These are phyloP conservation scores for Penicillium sp. DNA, from an alignment of 2,329 filamentous ascomycete genomes.

Conservation along the genomic window DNA sequence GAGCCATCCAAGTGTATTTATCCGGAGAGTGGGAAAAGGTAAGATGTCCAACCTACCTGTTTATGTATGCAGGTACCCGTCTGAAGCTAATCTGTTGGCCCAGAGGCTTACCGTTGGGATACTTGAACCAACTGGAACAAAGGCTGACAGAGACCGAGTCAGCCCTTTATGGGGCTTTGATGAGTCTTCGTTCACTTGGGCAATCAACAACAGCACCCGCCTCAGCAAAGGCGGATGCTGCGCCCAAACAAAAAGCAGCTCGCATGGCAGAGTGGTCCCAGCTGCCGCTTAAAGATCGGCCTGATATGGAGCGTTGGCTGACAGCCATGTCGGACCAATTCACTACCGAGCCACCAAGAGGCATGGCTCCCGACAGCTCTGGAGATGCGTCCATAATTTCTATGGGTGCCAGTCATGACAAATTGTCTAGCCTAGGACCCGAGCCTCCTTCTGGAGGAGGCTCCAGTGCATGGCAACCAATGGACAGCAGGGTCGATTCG, in stretches of 20 bases:
- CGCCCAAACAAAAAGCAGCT: conserved; percentile 16
- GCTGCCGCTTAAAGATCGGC: conserved; percentile 19
- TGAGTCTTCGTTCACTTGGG: conserved; percentile 14
- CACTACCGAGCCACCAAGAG: conserved; percentile 3
- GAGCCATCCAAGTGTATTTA: conserved; percentile 22
- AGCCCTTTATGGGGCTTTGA: conserved; percentile 23
- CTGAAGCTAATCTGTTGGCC: background rate
- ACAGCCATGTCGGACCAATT: conserved; percentile 18
- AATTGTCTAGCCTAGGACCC: background rate
- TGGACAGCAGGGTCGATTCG: conserved; percentile 1
- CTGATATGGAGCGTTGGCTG: conserved; percentile 22
- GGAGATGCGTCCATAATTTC: conserved; percentile 3
- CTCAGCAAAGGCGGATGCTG: conserved; percentile 8
- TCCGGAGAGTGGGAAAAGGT: conserved; percentile 25
- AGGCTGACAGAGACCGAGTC: conserved; percentile 23
- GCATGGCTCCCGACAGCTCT: background rate
- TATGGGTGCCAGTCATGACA: background rate
- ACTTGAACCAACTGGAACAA: conserved; percentile 25
- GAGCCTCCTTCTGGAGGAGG: background rate
- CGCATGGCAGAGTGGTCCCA: conserved; percentile 25
- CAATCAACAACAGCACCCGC: conserved; percentile 8
- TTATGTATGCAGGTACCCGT: conserved; percentile 1
- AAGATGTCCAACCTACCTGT: background rate
- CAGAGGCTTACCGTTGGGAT: conserved; percentile 25
- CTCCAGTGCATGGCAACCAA: conserved; percentile 7